These are phyloP conservation scores for Bonia amplexicaulis DNA, from an alignment of 176 grass and related monocot species.

Conservation along the genomic window DNA sequence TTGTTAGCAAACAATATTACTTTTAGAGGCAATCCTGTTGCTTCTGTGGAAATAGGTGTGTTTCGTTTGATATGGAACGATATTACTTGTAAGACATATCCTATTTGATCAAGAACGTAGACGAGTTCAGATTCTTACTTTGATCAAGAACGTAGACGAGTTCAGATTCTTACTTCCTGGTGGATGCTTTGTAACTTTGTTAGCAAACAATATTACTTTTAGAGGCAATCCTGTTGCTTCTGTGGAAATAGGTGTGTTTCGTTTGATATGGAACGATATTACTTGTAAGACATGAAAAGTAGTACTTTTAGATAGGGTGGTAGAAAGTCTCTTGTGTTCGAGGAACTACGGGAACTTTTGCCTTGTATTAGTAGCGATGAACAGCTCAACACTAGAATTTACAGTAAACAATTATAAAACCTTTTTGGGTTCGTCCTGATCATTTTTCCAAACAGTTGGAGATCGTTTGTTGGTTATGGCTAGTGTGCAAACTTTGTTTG, in stretches of 20 bases:
- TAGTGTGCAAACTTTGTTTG: neutral
- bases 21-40: constrained; percentile 38
- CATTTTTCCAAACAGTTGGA: neutral
- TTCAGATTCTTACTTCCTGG: constrained; percentile 85
- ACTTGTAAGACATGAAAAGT: no score
- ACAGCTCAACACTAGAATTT: constrained; percentile 7
- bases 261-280: neutral
- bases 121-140: no score
- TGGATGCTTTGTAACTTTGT: no score
- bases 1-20: no score
- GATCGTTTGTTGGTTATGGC: neutral
- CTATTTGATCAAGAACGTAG: constrained; percentile 67
- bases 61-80: constrained; percentile 6
- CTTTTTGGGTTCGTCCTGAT: neutral
- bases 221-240: constrained; percentile 34
- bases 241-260: neutral
- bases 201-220: constrained; percentile 34
- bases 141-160: constrained; percentile 43
- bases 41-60: neutral
- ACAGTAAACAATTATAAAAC: neutral
- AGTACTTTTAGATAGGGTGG: constrained; percentile 36
- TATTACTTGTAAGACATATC: constrained; percentile 33
- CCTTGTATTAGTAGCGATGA: constrained; percentile 3
- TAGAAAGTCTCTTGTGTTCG: neutral
- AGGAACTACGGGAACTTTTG: neutral